Percentiles rank a stretch among this genome's conserved stretches.
Evolutionary conservation across 768 basidiomycete species (phyloP).

Genomic region (Phylloporus scabripes): DNA sequence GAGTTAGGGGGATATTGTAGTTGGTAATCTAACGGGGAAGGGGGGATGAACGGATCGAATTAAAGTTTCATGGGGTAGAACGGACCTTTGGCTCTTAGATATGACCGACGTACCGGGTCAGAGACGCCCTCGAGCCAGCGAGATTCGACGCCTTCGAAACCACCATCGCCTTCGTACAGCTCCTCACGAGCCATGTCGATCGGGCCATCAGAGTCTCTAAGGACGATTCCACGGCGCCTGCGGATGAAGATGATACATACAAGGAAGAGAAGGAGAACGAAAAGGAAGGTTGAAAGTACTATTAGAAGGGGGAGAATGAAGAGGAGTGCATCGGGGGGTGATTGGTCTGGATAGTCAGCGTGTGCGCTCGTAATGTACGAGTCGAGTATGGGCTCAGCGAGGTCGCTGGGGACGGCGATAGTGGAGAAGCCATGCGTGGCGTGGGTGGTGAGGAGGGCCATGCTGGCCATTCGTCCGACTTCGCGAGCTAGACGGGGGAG

Average conservation of each 20-base stretch:
- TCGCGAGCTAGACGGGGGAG: background rate
- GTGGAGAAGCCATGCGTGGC: conserved; percentile 4
- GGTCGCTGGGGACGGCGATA: conserved; percentile 2
- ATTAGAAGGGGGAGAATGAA: conserved; percentile 92
- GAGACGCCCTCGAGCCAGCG: conserved; percentile 86
- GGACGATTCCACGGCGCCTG: conserved; percentile 66
- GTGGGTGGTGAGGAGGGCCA: conserved; percentile 4
- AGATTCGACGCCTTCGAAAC: conserved; percentile 85
- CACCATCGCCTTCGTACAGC: conserved; percentile 85
- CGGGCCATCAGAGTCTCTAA: conserved; percentile 86
- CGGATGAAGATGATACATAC: conserved; percentile 84
- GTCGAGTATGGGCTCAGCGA: conserved; percentile 4
- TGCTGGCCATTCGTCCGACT: conserved; percentile 9
- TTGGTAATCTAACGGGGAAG: conserved; percentile 59
- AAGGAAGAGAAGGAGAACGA: conserved; percentile 88
- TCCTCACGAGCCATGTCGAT: conserved; percentile 92
- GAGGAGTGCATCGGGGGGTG: conserved; percentile 59
- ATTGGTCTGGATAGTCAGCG: conserved; percentile 20
- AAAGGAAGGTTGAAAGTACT: conserved; percentile 87
- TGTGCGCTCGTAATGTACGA: background rate
- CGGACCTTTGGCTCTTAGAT: conserved; percentile 84
- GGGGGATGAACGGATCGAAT: conserved; percentile 5
- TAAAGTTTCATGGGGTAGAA: conserved; percentile 8
- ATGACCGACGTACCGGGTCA: conserved; percentile 62
- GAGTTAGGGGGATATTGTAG: conserved; percentile 91